Evolutionary conservation across 2,329 filamentous ascomycete species (phyloP), one percentile per base, ranked within the genome.

Genomic region (Phaeosphaeria sp.): DNA sequence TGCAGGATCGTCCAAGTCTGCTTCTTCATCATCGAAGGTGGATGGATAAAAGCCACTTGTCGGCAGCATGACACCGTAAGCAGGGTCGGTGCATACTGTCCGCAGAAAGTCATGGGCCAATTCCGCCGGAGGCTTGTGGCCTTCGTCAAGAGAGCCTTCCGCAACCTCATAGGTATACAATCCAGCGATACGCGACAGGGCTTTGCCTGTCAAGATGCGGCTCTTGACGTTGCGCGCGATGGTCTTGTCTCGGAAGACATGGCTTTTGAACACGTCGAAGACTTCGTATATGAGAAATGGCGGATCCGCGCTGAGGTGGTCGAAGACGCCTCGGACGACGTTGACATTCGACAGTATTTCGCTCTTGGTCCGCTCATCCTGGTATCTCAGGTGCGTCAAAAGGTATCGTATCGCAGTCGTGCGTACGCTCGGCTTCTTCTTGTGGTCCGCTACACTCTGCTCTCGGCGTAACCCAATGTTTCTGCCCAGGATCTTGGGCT

Each of bases 31-130:
- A 57, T 90, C 87, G 47, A 84, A 80, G 13, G 86, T 86, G 42
- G 89, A 87, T 6, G 93, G 91, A 75, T 98, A 98, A 77, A 92
- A 91, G n/a, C 93, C 93, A 36, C 87, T 87, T 56, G 91, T 89
- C 3, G 88, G 85, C 52, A 93, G 86, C 51, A 97, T 80, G 2
- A 96, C 84, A 15, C 94, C 95, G 49, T 89, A 87, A 3, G 83
- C 84, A 0, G 88, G 81, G 43, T 86, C 89, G 1, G 91, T 96
- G 77, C 93, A 97, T 3, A 91, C 84, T 36, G 87, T 82, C 49
- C 89, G 77, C 46, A 99, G 80, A 64, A 98, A 91, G 1, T 88
- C 84, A 63, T 97, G 92, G 0, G 89, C 88, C 40, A 87, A 83
- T 30, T 89, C 85, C 60, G 89, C 84, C 8, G 97, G 86, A 0